These are phyloP conservation scores for Debaryomyces castellii DNA, from an alignment of 805 yeast genomes.

Conservation along the genomic window DNA sequence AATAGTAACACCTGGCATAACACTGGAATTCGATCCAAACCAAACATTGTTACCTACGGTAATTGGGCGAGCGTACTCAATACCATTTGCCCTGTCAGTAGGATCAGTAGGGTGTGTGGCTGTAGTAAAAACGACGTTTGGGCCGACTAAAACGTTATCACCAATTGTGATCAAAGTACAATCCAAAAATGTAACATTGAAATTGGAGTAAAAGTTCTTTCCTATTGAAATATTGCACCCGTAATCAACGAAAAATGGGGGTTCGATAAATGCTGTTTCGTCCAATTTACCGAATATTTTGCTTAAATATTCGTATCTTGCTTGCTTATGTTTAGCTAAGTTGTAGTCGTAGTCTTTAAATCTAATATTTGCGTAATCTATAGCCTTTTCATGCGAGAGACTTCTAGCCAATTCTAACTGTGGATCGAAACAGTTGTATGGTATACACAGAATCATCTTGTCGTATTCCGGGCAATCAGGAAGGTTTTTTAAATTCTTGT, in stretches of 20 bases:
- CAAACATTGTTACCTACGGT: conserved; percentile 65
- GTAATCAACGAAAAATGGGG: conserved; percentile 64
- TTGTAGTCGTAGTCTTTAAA: conserved; percentile 30
- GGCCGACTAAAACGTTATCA: conserved; percentile 58
- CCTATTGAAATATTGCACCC: conserved; percentile 64
- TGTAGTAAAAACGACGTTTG: conserved; percentile 57
- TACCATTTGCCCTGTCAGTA: conserved; percentile 36
- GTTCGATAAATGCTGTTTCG: conserved; percentile 44
- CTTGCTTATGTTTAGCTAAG: conserved; percentile 25
- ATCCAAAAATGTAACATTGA: conserved; percentile 56
- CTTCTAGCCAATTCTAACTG: conserved; percentile 26
- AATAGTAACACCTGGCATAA: conserved; percentile 65
- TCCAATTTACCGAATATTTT: conserved; percentile 51
- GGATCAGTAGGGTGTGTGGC: conserved; percentile 67
- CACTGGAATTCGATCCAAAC: conserved; percentile 57
- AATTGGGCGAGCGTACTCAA: conserved; percentile 58
- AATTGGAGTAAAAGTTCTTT: conserved; percentile 58
- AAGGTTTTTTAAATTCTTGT: conserved; percentile 29
- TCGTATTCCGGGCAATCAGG: conserved; percentile 47
- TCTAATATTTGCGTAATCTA: conserved; percentile 33
- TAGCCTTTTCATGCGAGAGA: conserved; percentile 32
- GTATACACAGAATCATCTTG: conserved; percentile 53
- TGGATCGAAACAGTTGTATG: conserved; percentile 38
- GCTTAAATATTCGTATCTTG: conserved; percentile 35
- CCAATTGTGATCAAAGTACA: conserved; percentile 62